A percentile compares a stretch with the other conserved stretches of the same genome.
These are phyloP conservation scores for Glaciozyma martinii DNA, from an alignment of 768 basidiomycete genomes.

Conservation along the genomic window DNA sequence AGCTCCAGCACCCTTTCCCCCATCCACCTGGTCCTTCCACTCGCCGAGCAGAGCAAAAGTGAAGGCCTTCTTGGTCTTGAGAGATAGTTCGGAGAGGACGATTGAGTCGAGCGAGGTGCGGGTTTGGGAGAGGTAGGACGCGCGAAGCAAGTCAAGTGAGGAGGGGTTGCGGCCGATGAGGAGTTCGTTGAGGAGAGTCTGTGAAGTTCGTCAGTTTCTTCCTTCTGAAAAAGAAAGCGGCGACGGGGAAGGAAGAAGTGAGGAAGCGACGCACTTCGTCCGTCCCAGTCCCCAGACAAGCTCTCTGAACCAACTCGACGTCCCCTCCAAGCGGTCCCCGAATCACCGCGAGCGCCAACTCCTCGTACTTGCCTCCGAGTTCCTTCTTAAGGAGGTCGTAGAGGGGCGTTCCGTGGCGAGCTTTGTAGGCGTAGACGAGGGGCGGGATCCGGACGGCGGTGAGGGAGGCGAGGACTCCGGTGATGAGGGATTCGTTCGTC, in stretches of 20 bases:
- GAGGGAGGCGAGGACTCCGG: neutral
- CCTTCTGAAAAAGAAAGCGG: too few species aligned
- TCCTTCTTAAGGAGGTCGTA: constrained; percentile 26
- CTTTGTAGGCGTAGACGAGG: constrained; percentile 26
- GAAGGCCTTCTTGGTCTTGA: constrained; percentile 21
- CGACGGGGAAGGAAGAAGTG: too few species aligned
- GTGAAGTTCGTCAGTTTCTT: neutral
- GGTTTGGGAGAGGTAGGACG: constrained; percentile 19
- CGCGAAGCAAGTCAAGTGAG: constrained; percentile 35
- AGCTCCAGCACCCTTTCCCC: neutral
- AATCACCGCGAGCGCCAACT: neutral
- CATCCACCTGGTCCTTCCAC: constrained; percentile 15
- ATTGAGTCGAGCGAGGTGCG: constrained; percentile 11
- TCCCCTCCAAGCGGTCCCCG: constrained; percentile 37
- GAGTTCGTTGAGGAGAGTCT: constrained; percentile 40
- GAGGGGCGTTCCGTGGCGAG: constrained; percentile 39
- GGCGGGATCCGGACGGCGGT: constrained; percentile 3
- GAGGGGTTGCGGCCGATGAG: constrained; percentile 39
- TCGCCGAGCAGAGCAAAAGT: constrained; percentile 13
- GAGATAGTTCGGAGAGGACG: neutral
- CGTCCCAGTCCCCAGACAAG: constrained; percentile 39
- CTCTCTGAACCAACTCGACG: constrained; percentile 37
- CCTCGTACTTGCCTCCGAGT: constrained; percentile 11
- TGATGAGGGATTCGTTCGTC: neutral
- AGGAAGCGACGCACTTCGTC: constrained; percentile 27